Base-by-base conservation (phyloP, 176 grass and related monocot species). In the Microstegium vimineum region DNA sequence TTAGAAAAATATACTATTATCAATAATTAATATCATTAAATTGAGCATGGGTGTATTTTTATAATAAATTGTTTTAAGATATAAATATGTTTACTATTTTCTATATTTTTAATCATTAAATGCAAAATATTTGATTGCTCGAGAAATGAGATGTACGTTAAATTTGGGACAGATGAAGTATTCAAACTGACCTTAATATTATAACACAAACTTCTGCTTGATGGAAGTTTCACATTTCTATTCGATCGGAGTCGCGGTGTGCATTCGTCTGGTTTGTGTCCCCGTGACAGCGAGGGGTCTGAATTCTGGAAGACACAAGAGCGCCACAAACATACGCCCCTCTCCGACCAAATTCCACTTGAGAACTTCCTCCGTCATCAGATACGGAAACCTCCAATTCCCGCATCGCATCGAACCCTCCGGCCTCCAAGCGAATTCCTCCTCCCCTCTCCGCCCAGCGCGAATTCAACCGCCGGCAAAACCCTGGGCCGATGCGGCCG, bases 401-500 rank as follows among this genome's bases (percentile, higher is more conserved):
- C 49, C 56, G 23, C 61, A 52, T 52, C 54, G 16, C 42, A 68
- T 43, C 78, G 27, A 86, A 38, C 25, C 57, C 26, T 64, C 66
- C 22, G 36, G 10, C 32, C 5, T 59, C 9, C 56, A 5, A 8
- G 32, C 76, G 76, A 79, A 79, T 42, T 68, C 64, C 22, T 36
- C 70, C 62, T 33, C 10, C 15, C 28, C 37, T 11, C 69, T 32
- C 47, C 38, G 20, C 12, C 85, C 79, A 57, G 31, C 66, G 33
- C 46, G 78, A 54, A 71, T 82, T 54, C 66, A 60, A 32, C 79
- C 79, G 49, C 34, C 47, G 35, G 51, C 67, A 60, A 40, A 76
- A 71, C 76, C 64, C 76, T 84, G 69, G 82, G 28, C 56, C 64
- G 80, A 98, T 98, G 95, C 87, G 90, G 71, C 92, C 90, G 31